Conservation (phyloP, 495 filamentous ascomycete species). For the Penicillium soppii region DNA sequence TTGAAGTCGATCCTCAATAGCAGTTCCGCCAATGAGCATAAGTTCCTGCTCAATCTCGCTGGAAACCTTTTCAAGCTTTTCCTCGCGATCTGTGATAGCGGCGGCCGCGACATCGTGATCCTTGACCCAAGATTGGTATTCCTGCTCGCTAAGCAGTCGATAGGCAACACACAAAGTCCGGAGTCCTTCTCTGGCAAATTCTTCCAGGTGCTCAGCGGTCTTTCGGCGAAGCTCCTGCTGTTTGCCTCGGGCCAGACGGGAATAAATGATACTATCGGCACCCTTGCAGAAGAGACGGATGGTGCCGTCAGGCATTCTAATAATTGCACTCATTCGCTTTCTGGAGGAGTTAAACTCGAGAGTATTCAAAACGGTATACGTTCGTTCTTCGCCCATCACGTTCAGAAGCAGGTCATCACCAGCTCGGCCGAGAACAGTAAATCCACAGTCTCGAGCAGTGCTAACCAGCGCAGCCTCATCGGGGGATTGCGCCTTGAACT, state of each 20-base stretch:
- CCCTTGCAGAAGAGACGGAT: conserved; percentile 97
- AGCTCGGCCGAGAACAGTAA: conserved; percentile 84
- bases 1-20: conserved; percentile 96
- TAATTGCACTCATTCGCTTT: conserved; percentile 98
- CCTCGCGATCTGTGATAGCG: conserved; percentile 82
- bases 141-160: conserved; percentile 74
- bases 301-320: conserved; percentile 90
- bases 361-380: conserved; percentile 88
- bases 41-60: conserved; percentile 89
- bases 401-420: conserved; percentile 80
- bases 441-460: conserved; percentile 93
- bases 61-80: conserved; percentile 87
- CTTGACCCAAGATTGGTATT: conserved; percentile 82
- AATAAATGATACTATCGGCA: conserved; percentile 96
- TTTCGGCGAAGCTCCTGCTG: conserved; percentile 77
- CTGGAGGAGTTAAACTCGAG: conserved; percentile 97
- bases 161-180: conserved; percentile 96
- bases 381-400: conserved; percentile 77
- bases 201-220: conserved; percentile 92
- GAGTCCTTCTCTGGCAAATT: conserved; percentile 93
- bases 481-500: conserved; percentile 96
- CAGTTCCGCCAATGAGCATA: conserved; percentile 88
- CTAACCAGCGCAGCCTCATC: conserved; percentile 95
- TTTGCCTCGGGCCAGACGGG: conserved; percentile 79
- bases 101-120: conserved; percentile 86